Evolutionary conservation across 1,284 basidiomycete species (phyloP), one percentile per base, ranked within the genome.

Genomic region (Flammula alnicola): DNA sequence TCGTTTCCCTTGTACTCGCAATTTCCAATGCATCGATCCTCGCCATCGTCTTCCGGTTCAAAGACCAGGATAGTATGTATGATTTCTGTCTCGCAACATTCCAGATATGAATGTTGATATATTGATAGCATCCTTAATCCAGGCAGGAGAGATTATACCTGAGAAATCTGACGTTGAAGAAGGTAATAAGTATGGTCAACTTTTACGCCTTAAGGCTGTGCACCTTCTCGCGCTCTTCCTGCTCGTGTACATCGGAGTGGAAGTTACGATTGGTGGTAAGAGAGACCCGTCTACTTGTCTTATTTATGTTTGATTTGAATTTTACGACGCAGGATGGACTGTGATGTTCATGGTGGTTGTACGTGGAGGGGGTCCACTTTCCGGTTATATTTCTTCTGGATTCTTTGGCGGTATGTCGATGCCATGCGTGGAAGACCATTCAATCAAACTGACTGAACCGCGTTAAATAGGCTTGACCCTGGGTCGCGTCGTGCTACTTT

Each of bases 401-500:
- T 81, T 80, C 64, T 80, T 78, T 54, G 77, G 72, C 22, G 78
- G 74, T 69, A 43, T 44, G 58, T 41, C 19, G 8, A 25, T n/a
- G n/a, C n/a, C n/a, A n/a, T n/a, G n/a, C n/a, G n/a, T n/a, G n/a
- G n/a, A n/a, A n/a, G n/a, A n/a, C n/a, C n/a, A n/a, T n/a, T n/a
- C n/a, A n/a, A n/a, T n/a, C n/a, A n/a, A n/a, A n/a, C n/a, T n/a
- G n/a, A n/a, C n/a, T n/a, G n/a, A n/a, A n/a, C n/a, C n/a, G n/a
- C n/a, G n/a, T n/a, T n/a, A n/a, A n/a, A n/a, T 29, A 78, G 81
- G 83, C n/a, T 66, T 87, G n/a, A 81, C 78, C 63, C 59, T 79
- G 4, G 84, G 84, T 3, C 75, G 84, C 4, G 63, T 86, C 19
- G 55, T 67, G 0, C 65, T 86, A 1, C 66, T 86, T 11, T 79